Base-by-base conservation (phyloP, 257 asterid species). In the Primulina eburnea region DNA sequence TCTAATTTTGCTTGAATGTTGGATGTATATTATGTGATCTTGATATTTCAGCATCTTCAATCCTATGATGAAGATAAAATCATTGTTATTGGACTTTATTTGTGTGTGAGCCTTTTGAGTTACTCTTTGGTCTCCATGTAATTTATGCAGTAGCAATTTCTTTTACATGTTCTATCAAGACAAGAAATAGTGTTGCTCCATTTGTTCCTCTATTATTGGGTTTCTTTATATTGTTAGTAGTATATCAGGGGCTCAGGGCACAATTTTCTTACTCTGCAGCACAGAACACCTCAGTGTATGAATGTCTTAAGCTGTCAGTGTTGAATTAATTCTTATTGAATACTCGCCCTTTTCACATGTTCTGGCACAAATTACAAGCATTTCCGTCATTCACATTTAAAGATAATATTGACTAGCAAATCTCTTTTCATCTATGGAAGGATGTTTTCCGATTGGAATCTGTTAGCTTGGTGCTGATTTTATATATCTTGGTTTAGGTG, bases 401-500 rank as follows among this genome's bases (percentile, higher is more conserved):
- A 71, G 17, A 40, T 40, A 40, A 40, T 40, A 16, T 40, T 40
- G 52, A 40, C 52, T 40, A 40, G 52, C 5, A 11, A 10, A 40
- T 40, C 52, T 33, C 35, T 52, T n/a, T 62, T 43, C 4, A 55
- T 24, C 21, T 24, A 21, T 20, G 16, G 32, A 20, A 6, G n/a
- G 67, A 7, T 67, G 56, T 24, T 65, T 18, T 43, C 20, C 52
- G 18, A 37, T 61, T 47, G 61, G 35, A 34, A 30, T 56, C 52
- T 76, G 65, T 60, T 14, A 40, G 59, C 67, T n/a, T 69, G 60
- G 56, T 69, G 67, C 75, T 75, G 62, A 77, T 75, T 65, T 37
- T 50, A 43, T 43, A 29, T 47, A 64, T 76, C 24, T 70, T 47
- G 35, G 58, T 84, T 69, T 86, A 92, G 96, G 97, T 94, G 80